Conservation (phyloP, 495 filamentous ascomycete species). For the Thermochaetoides thermophila region DNA sequence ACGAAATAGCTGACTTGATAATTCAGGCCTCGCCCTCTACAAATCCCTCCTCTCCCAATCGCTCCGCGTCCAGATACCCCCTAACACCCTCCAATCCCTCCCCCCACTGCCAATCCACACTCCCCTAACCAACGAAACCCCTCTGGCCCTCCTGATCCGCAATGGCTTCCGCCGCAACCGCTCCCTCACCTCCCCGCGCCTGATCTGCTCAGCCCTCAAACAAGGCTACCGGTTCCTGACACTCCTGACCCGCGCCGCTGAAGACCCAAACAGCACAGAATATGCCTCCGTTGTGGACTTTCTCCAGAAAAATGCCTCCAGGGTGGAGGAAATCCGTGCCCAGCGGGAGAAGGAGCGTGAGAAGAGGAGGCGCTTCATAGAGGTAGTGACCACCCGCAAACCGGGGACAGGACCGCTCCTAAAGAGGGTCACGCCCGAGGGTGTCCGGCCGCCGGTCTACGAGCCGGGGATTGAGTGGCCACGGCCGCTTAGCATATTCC, state of each 20-base stretch:
- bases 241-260: slow-evolving; percentile 10
- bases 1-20: too few species aligned
- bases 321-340: slow-evolving; percentile 5
- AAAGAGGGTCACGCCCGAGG: slow-evolving; percentile 12
- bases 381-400: slow-evolving; percentile 5
- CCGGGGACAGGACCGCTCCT: slow-evolving; percentile 18
- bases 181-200: slow-evolving; percentile 36
- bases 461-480: slow-evolving; percentile 25
- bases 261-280: slow-evolving; percentile 6
- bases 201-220: slow-evolving; percentile 38
- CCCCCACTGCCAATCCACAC: slow-evolving; percentile 32
- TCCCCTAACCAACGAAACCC: slow-evolving; percentile 23
- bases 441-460: slow-evolving; percentile 25
- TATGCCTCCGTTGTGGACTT: slow-evolving; percentile 19
- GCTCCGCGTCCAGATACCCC: slow-evolving; percentile 31
- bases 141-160: slow-evolving; percentile 32
- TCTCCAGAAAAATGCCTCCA: slow-evolving; percentile 18
- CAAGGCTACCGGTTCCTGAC: slow-evolving; percentile 43
- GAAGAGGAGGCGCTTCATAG: too few species aligned
- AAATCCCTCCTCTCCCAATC: slow-evolving; percentile 52
- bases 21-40: slow-evolving; percentile 60
- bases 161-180: slow-evolving; percentile 45
- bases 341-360: background rate
- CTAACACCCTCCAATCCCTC: too few species aligned
- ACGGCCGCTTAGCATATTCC: slow-evolving; percentile 26